Evolutionary conservation across 2,329 filamentous ascomycete species (phyloP).

Genomic region (Tolypocladium sp.): DNA sequence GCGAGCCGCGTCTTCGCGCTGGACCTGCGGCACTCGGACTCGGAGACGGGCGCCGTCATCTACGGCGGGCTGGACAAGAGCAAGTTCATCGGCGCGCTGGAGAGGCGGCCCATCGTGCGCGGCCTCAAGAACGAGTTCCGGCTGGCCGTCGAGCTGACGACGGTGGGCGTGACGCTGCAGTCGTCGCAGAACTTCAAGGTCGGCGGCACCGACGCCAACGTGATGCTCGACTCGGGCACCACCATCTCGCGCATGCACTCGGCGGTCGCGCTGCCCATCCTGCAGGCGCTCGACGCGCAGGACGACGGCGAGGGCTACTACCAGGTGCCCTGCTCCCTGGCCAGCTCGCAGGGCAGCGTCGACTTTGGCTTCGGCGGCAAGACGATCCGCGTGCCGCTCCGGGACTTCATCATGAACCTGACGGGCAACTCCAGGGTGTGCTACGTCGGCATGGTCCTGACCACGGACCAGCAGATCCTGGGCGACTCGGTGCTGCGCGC

Average conservation of each 20-base stretch:
- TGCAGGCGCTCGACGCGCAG: slow-evolving; percentile 30
- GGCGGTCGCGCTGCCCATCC: slow-evolving; percentile 30
- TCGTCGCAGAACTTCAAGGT: slow-evolving; percentile 15
- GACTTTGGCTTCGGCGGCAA: slow-evolving; percentile 38
- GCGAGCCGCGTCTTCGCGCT: slow-evolving; percentile 40
- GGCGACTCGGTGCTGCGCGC: slow-evolving; percentile 33
- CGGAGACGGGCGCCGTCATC: slow-evolving; percentile 37
- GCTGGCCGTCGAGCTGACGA: slow-evolving; percentile 23
- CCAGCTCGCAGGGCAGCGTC: slow-evolving; percentile 27
- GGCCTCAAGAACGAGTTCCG: slow-evolving; percentile 24
- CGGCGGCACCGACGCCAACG: slow-evolving; percentile 22
- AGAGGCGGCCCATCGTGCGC: slow-evolving; percentile 31
- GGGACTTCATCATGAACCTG: slow-evolving; percentile 40
- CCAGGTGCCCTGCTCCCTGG: slow-evolving; percentile 31
- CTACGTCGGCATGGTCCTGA: slow-evolving; percentile 30
- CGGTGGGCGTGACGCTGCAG: slow-evolving; percentile 20
- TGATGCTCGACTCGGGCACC: slow-evolving; percentile 44
- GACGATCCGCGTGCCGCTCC: slow-evolving; percentile 31
- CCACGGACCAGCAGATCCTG: slow-evolving; percentile 32
- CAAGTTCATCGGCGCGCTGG: slow-evolving; percentile 39
- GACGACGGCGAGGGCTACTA: slow-evolving; percentile 33
- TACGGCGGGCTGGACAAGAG: slow-evolving; percentile 44
- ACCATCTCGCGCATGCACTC: slow-evolving; percentile 38
- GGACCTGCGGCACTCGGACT: slow-evolving; percentile 35
- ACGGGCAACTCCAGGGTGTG: slow-evolving; percentile 23